Percentiles rank a stretch among this genome's conserved stretches.
phyloP scores from a whole-genome alignment of 2,329 filamentous ascomycete species.

The Colletotrichum orbiculare region DNA sequence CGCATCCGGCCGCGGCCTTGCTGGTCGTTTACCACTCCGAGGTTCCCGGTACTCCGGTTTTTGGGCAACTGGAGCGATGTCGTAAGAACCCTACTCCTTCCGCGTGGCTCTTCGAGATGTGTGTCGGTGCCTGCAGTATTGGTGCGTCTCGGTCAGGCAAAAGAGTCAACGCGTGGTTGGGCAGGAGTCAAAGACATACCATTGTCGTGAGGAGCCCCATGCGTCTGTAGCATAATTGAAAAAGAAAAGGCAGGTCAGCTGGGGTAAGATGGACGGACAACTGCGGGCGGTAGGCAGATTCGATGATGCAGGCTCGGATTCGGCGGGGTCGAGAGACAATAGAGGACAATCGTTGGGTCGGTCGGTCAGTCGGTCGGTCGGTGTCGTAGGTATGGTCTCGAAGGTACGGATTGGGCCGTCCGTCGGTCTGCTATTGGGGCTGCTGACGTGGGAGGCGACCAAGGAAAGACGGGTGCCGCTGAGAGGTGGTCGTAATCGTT shows the following conservation, averaged over 20 bases:
- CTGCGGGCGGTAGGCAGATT: slow-evolving; percentile 34
- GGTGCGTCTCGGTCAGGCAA: slow-evolving; percentile 37
- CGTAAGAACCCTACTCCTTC: slow-evolving; percentile 55
- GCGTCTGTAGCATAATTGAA: slow-evolving; percentile 56
- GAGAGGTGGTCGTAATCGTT: slow-evolving; percentile 9
- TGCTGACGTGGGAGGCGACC: slow-evolving; percentile 7
- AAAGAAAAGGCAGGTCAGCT: slow-evolving; percentile 30
- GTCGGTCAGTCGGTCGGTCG: not conserved
- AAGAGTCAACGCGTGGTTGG: slow-evolving; percentile 11
- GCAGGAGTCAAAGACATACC: slow-evolving; percentile 43
- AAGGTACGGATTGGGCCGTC: slow-evolving; percentile 17
- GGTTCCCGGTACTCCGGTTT: slow-evolving; percentile 74
- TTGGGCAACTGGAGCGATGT: slow-evolving; percentile 67
- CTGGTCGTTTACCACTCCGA: slow-evolving; percentile 59
- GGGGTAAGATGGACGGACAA: slow-evolving; percentile 16
- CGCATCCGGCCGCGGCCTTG: slow-evolving; percentile 73
- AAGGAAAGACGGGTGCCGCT: slow-evolving; percentile 21
- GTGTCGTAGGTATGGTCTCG: slow-evolving; percentile 22
- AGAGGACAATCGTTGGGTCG: not conserved
- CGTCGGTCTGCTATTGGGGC: slow-evolving; percentile 20
- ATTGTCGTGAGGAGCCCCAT: slow-evolving; percentile 55
- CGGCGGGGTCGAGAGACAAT: slow-evolving; percentile 36
- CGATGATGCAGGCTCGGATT: slow-evolving; percentile 35
- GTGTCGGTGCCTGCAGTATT: slow-evolving; percentile 52
- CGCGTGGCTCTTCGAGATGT: slow-evolving; percentile 53